Evolutionary conservation across 2,329 filamentous ascomycete genomes (phyloP), one percentile per base, ranked within the genome.

Genomic region (Neodidymelliopsis sp.): DNA sequence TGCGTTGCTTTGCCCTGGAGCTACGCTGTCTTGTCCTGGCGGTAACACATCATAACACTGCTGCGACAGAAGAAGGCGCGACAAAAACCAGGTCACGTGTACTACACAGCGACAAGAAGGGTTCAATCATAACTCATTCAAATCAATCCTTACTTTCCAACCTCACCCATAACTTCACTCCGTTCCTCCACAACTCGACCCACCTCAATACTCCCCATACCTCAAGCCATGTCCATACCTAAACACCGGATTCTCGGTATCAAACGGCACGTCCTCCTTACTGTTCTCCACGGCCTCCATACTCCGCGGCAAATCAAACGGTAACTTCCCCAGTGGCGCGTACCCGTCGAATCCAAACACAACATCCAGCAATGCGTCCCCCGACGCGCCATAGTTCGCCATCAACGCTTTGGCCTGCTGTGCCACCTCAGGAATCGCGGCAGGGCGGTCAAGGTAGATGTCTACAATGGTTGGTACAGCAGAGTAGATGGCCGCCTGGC

Each of bases 271-370:
- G 43, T 74, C 71, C 50, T 70, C 70, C 28, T 46, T 53, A 16
- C 48, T 60, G 12, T 52, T 69, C 34, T 73, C 69, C 0, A 79
- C 78, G 1, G 77, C 78, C 33, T 64, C 69, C 54, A 73, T 71
- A 5, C 75, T 78, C 9, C 74, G 57, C 0, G 79, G 78, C 24
- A 81, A 43, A 57, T 81, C 78, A 58, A 79, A 79, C 0, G 77
- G 78, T 48, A 80, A 50, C 60, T 67, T 74, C 0, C 78, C 78
- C 45, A 73, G 57, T 0, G 78, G 78, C 10, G 60, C 57, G 6
- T 66, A 69, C 1, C 63, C 67, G 28, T 71, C 63, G 6, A 68
- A 54, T 0, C 67, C 69, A 43, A 79, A 74, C 1, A 78, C 50
- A 0, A 79, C 65, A 47, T 79, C 77, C 4, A 80, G 53, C 45